Evolutionary conservation across 1,139 yeast genomes (phyloP), one percentile per base, ranked within the genome.

Genomic region (Debaryomycetaceae sp.): DNA sequence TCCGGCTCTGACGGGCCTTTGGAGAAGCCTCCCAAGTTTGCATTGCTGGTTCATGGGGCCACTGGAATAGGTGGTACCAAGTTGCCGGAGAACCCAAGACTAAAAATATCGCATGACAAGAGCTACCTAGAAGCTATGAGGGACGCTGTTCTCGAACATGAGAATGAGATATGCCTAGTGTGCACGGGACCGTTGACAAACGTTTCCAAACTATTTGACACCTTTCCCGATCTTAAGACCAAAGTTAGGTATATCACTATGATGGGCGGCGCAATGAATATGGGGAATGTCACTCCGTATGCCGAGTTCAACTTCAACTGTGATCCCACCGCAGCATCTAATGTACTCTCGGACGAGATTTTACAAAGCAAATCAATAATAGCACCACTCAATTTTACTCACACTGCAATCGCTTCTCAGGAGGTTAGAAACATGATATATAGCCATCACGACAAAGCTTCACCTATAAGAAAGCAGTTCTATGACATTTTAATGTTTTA

Each of bases 251-350:
- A 64, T 45, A 59, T 87, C 13, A 72, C 88, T 6, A 72, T 85
- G 13, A 87, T 87, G 95, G 96, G 95, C 5, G 95, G 93, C 2
- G 86, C 84, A 0, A 66, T 86, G 46, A 68, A 72, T 5, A 57
- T 68, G 24, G 72, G 75, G 44, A 74, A 74, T 50, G 54, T 66
- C 24, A 76, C 85, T 4, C 69, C 70, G 8, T 72, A 70, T 42
- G 84, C 95, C n/a, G 96, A 89, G 59, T 89, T 87, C 69, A 89
- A 89, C 61, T 72, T 86, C 40, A 76, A 78, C 68, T 74, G 81
- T 41, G 97, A 89, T 58, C 91, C 96, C 0, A 75, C 75, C 43
- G 95, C 96, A 3, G 87, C 95, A 0, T 65, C 76, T 36, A 58
- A 65, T 8, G 73, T 87, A 2, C 68, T 88, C 5, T 57, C 65